phyloP scores from a whole-genome alignment of 306 rosid genomes.

The Crataegus laevigata region DNA sequence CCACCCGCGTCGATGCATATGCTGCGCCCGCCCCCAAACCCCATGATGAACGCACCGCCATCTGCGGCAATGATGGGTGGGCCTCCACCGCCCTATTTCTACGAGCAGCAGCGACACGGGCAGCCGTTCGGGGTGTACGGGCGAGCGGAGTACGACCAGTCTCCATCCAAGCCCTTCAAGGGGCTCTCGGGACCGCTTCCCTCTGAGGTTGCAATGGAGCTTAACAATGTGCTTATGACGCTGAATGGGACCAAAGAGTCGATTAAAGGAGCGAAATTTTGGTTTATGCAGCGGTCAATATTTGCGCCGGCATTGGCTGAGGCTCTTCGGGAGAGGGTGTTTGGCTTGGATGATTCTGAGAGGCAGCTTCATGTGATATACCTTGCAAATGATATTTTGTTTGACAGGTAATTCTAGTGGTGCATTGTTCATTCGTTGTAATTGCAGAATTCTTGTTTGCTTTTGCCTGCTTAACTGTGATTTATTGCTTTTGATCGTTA shows the following conservation, averaged over 20 bases:
- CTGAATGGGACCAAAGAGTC: conserved; percentile 92
- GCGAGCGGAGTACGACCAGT: conserved; percentile 73
- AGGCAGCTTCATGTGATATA: conserved; percentile 88
- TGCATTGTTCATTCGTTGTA: not conserved
- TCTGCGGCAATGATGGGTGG: conserved; percentile 61
- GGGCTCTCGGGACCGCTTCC: conserved; percentile 92
- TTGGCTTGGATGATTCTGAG: conserved; percentile 68
- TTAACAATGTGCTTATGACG: conserved; percentile 50
- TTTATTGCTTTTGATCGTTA: not conserved
- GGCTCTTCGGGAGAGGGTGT: conserved; percentile 82
- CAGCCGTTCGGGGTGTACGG: conserved; percentile 66
- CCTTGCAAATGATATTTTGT: conserved; percentile 90
- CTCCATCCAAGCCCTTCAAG: conserved; percentile 62
- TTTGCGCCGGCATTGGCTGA: conserved; percentile 92
- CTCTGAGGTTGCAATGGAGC: conserved; percentile 76
- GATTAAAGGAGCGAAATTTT: conserved; percentile 81
- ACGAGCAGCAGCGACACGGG: conserved; percentile 76
- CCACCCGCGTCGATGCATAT: conserved; percentile 49
- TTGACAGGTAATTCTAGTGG: conserved; percentile 53
- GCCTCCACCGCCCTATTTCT: conserved; percentile 53
- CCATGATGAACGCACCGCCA: conserved; percentile 59
- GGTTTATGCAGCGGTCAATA: conserved; percentile 97
- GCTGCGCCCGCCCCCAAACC: conserved; percentile 73
- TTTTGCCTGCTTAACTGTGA: not conserved
- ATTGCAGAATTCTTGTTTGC: not conserved